phyloP scores from a whole-genome alignment of 805 yeast genomes.

The Zygotorulaspora sp. region DNA sequence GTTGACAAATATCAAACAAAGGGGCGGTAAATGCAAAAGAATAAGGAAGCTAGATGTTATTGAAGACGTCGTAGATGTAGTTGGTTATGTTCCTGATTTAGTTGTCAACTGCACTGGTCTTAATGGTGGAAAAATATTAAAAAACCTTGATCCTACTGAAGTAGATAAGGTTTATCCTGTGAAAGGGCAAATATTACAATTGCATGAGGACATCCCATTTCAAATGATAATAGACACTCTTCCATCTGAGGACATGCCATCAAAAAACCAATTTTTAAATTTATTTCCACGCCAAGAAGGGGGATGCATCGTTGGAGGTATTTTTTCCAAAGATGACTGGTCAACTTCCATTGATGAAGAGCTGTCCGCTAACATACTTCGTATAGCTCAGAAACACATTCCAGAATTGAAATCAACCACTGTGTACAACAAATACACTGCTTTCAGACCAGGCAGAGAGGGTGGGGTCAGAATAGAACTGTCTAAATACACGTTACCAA shows the following conservation, averaged over 20 bases:
- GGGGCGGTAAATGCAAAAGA: conserved; percentile 49
- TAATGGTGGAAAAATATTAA: conserved; percentile 34
- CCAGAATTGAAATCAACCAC: conserved; percentile 23
- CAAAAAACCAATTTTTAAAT: conserved; percentile 45
- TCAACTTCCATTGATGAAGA: conserved; percentile 38
- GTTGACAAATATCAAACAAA: conserved; percentile 40
- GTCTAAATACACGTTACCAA: conserved; percentile 27
- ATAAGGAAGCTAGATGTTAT: conserved; percentile 39
- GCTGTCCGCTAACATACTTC: conserved; percentile 45
- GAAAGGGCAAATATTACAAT: conserved; percentile 56
- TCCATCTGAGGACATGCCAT: conserved; percentile 19
- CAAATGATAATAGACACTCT: conserved; percentile 34
- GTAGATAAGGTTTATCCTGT: conserved; percentile 42
- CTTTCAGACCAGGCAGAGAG: conserved; percentile 60
- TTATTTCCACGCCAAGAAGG: conserved; percentile 71
- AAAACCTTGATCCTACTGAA: conserved; percentile 42
- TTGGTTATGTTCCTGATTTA: conserved; percentile 41
- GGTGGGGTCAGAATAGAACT: conserved; percentile 55
- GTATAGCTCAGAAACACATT: conserved; percentile 38
- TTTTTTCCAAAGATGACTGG: conserved; percentile 32
- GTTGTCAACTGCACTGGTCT: conserved; percentile 60
- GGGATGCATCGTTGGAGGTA: conserved; percentile 65
- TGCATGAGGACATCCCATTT: conserved; percentile 41
- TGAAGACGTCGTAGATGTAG: conserved; percentile 43
- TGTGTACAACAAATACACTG: conserved; percentile 33